Evolutionary conservation across 805 yeast species (phyloP).

Genomic region (Metschnikowia lunata): DNA sequence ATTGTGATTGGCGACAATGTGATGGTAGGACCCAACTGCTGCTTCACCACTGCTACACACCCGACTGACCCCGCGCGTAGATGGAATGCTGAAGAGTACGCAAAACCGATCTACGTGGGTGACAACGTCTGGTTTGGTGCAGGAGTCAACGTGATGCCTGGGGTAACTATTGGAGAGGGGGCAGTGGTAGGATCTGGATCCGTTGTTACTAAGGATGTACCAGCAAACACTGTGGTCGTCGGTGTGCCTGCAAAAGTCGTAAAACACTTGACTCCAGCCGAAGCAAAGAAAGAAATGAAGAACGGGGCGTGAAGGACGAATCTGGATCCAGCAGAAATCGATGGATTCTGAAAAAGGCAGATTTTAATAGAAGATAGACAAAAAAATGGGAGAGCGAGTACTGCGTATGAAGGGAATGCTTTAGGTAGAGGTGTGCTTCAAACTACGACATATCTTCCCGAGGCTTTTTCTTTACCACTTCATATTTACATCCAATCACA

Average conservation of each 20-base stretch:
- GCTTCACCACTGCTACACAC: constrained; percentile 61
- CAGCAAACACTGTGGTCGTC: constrained; percentile 51
- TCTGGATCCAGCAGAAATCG: too few relatives aligned
- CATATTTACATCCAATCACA: too few relatives aligned
- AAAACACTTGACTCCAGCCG: constrained; percentile 22
- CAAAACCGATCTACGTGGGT: constrained; percentile 55
- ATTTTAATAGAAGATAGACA: too few relatives aligned
- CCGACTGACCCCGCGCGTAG: constrained; percentile 49
- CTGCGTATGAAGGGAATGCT: too few relatives aligned
- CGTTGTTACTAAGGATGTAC: constrained; percentile 56
- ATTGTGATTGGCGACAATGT: constrained; percentile 59
- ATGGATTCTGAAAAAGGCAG: too few relatives aligned
- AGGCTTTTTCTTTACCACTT: too few relatives aligned
- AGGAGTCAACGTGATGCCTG: constrained; percentile 52
- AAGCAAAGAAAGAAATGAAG: constrained; percentile 5
- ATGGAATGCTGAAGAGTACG: constrained; percentile 45
- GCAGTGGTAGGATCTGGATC: constrained; percentile 65
- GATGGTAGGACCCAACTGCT: constrained; percentile 59
- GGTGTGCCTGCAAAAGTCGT: constrained; percentile 59
- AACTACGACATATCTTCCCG: too few relatives aligned
- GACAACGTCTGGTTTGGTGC: constrained; percentile 69
- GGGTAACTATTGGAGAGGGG: constrained; percentile 61
- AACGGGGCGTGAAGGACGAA: too few relatives aligned
- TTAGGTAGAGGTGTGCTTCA: too few relatives aligned
- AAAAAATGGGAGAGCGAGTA: too few relatives aligned